These are phyloP conservation scores for Trichoderma virens DNA, from an alignment of 495 filamentous ascomycete species.

Conservation along the genomic window DNA sequence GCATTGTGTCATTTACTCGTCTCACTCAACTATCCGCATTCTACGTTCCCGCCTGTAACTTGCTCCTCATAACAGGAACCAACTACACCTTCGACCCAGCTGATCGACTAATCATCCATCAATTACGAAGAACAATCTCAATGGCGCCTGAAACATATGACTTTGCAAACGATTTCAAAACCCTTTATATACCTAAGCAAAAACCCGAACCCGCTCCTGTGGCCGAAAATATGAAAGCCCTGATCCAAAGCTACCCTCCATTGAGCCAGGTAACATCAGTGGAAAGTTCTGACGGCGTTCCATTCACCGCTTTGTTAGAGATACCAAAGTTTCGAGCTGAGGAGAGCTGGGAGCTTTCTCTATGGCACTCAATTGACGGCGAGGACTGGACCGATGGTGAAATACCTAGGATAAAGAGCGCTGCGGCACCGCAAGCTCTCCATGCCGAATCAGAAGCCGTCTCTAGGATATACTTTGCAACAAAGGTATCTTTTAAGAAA, in stretches of 20 bases:
- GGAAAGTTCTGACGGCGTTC: constrained; percentile 35
- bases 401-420: constrained; percentile 32
- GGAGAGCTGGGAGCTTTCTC: constrained; percentile 60
- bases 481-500: constrained; percentile 31
- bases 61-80: no score
- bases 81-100: background rate
- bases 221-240: constrained; percentile 20
- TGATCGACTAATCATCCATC: background rate
- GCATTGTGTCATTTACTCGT: no score
- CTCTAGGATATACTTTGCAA: constrained; percentile 37
- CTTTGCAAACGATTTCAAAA: constrained; percentile 17
- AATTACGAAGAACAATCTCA: background rate
- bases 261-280: constrained; percentile 61
- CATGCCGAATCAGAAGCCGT: constrained; percentile 26
- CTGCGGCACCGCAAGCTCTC: constrained; percentile 27
- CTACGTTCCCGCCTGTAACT: no score
- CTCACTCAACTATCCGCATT: no score
- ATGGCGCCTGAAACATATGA: constrained; percentile 11
- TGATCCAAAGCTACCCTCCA: constrained; percentile 50
- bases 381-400: constrained; percentile 41
- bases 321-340: constrained; percentile 45
- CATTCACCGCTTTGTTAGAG: constrained; percentile 67
- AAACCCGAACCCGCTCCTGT: constrained; percentile 11
- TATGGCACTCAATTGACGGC: constrained; percentile 63
- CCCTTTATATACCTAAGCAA: constrained; percentile 18